phyloP scores from a whole-genome alignment of 306 rosid species.

The Corylus americana region DNA sequence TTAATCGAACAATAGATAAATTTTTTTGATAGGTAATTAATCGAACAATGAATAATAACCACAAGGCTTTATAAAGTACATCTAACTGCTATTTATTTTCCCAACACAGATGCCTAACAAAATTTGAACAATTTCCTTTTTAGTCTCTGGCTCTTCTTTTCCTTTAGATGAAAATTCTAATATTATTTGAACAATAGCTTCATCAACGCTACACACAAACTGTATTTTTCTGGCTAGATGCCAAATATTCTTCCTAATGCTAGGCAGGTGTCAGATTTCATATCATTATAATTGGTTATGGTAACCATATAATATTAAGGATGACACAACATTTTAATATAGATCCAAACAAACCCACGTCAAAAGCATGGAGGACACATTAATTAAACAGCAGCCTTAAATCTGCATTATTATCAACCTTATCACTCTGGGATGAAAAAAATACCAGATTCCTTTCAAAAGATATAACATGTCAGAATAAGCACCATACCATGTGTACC shows the following conservation, averaged over 20 bases:
- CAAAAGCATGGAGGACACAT: not conserved
- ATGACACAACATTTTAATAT: not conserved
- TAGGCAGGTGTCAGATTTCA: not conserved
- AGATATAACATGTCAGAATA: not conserved
- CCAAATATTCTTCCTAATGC: not conserved
- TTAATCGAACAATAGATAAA: too few species aligned
- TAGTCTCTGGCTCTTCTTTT: not conserved
- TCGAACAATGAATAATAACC: not conserved
- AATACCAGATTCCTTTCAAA: constrained; percentile 7
- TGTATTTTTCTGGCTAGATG: not conserved
- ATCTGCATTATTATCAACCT: constrained; percentile 3
- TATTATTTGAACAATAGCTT: not conserved
- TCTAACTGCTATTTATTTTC: not conserved
- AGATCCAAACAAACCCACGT: not conserved
- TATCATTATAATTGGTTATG: not conserved
- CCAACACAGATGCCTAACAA: not conserved
- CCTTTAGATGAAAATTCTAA: not conserved
- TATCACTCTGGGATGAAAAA: constrained; percentile 2
- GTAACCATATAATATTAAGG: not conserved
- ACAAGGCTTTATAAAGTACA: not conserved
- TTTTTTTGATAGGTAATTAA: too few species aligned
- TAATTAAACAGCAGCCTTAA: not conserved
- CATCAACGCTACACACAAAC: not conserved
- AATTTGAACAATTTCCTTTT: not conserved
- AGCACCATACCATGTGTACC: constrained; percentile 90